Conservation (phyloP, 768 basidiomycete genomes). For the Harrya chromipes region DNA sequence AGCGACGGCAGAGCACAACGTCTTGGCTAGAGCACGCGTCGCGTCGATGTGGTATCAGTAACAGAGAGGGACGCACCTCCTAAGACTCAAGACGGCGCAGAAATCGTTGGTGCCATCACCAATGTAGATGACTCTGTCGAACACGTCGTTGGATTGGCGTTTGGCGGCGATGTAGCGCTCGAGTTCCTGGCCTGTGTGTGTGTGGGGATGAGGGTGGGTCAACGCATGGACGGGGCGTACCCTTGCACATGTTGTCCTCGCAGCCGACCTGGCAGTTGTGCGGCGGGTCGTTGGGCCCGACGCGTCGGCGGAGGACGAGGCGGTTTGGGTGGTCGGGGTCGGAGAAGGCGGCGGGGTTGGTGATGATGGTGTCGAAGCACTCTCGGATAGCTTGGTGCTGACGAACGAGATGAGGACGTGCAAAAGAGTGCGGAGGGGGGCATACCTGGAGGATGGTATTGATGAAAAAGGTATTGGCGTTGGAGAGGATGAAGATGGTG, state of each 20-base stretch:
- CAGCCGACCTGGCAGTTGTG: conserved; percentile 88
- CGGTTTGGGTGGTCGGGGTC: conserved; percentile 54
- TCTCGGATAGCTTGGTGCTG: conserved; percentile 71
- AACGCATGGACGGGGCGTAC: no score
- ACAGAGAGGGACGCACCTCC: conserved; percentile 45
- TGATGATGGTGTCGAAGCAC: conserved; percentile 82
- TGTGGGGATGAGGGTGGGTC: not conserved
- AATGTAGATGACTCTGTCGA: conserved; percentile 81
- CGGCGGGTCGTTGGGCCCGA: conserved; percentile 74
- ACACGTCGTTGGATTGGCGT: conserved; percentile 51
- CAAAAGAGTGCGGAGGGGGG: no score
- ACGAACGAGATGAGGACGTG: no score
- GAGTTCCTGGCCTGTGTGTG: conserved; percentile 79
- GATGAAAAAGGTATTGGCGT: conserved; percentile 92
- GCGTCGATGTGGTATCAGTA: no score
- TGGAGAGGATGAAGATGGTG: conserved; percentile 89
- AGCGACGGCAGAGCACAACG: conserved; percentile 72
- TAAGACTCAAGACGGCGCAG: conserved; percentile 82
- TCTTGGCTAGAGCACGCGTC: conserved; percentile 59
- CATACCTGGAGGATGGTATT: conserved; percentile 79
- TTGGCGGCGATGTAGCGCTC: conserved; percentile 61
- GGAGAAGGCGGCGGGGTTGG: conserved; percentile 89
- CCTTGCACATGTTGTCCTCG: conserved; percentile 98
- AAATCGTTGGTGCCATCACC: conserved; percentile 97
- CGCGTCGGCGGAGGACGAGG: conserved; percentile 70